Percentiles rank a stretch among this genome's conserved stretches.
Evolutionary conservation across 495 filamentous ascomycete genomes (phyloP).

Genomic region (Xylaria nigripes): DNA sequence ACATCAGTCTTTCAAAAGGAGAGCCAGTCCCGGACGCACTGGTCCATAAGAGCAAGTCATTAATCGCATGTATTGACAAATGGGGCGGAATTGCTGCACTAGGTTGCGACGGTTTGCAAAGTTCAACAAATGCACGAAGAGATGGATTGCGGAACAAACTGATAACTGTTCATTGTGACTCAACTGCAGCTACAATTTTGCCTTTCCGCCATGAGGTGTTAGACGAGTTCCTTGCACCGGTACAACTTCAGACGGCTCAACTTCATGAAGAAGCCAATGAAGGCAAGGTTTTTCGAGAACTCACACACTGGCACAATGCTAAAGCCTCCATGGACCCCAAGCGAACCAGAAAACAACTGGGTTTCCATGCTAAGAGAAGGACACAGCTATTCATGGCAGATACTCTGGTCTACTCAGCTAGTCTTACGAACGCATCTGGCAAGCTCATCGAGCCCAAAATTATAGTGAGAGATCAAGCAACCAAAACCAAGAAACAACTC

Average conservation of each 20-base stretch:
- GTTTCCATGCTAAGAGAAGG: slow-evolving; percentile 22
- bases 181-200: slow-evolving; percentile 33
- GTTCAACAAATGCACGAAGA: neutral
- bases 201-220: slow-evolving; percentile 54
- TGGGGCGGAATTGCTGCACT: slow-evolving; percentile 20
- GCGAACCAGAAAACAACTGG: slow-evolving; percentile 10
- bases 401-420: slow-evolving; percentile 60
- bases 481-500: neutral
- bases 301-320: slow-evolving; percentile 58
- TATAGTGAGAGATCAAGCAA: slow-evolving; percentile 29
- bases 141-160: neutral
- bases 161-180: neutral
- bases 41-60: neutral
- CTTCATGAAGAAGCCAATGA: slow-evolving; percentile 11
- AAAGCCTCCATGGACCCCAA: slow-evolving; percentile 44
- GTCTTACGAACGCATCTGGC: slow-evolving; percentile 56
- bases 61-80: slow-evolving; percentile 16
- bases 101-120: neutral
- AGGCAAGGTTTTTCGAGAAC: slow-evolving; percentile 46
- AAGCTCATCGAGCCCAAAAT: slow-evolving; percentile 55
- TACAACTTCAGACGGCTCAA: slow-evolving; percentile 37
- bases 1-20: neutral
- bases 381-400: slow-evolving; percentile 53
- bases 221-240: slow-evolving; percentile 47
- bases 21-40: slow-evolving; percentile 15